Evolutionary conservation across 139 green algal genomes (phyloP), one percentile per base, ranked within the genome.

Genomic region (Deuterostichococcus epilithicus): DNA sequence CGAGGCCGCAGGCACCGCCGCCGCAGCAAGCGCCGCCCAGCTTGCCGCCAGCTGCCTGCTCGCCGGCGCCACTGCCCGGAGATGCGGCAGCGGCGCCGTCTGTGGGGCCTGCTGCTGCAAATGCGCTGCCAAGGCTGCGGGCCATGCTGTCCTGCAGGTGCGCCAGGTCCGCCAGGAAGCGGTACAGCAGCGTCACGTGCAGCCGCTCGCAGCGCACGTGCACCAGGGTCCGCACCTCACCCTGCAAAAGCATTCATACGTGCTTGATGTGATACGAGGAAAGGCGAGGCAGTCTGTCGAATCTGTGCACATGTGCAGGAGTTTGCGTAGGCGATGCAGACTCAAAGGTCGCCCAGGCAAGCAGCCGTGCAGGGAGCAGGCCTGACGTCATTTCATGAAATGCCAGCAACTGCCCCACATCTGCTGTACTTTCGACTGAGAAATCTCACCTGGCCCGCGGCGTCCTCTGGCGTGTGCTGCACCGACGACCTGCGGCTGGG

Each of bases 111-210:
- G n/a, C n/a, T n/a, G n/a, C n/a, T n/a, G n/a, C n/a, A n/a, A n/a
- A n/a, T n/a, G 59, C 59, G 6, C 10, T 67, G 59, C 20, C 23
- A 30, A 18, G 23, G 28, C 63, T 37, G n/a, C n/a, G 20, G 63
- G 63, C 37, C 5, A 35, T 20, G 30, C 63, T 37, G 63, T 20
- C 28, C 5, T 37, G 30, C 63, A 69, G 63, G 72, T 82, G 39
- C 32, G 70, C 37, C 3, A 76, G 22, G 68, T 82, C 77, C 28
- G 77, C 77, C 32, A 78, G 15, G 42, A 83, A 83, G 33, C 79
- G 74, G 69, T 70, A 72, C 34, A 83, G 33, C 22, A 83, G 26
- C 25, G 63, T 73, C 13, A 73, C 38, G 59, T 77, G 74, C 73
- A 80, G 25, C 4, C 30, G 36, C 23, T 80, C 79, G 15, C 38